phyloP scores from a whole-genome alignment of 2,329 filamentous ascomycete genomes.

The Myriosclerotinia duriaeana region DNA sequence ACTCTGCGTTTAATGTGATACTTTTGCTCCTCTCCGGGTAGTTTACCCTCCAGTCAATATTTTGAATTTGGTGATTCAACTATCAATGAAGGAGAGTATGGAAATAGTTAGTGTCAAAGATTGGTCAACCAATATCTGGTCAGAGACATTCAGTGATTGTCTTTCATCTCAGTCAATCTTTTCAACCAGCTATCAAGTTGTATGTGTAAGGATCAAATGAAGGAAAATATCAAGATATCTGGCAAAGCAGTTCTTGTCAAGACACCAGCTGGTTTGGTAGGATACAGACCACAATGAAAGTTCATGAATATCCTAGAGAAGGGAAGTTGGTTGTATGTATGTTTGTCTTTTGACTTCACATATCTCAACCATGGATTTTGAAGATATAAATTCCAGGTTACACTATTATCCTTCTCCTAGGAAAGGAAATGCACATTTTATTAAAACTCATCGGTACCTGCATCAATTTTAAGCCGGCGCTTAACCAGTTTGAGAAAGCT shows the following conservation, averaged over 20 bases:
- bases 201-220: background rate
- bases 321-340: too few relatives aligned
- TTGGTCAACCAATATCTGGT: background rate
- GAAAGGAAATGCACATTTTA: slow-evolving; percentile 17
- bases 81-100: background rate
- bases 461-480: slow-evolving; percentile 21
- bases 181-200: background rate
- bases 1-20: background rate
- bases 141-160: background rate
- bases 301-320: background rate
- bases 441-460: slow-evolving; percentile 25
- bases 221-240: background rate
- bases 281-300: background rate
- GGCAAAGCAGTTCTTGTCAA: slow-evolving; percentile 3
- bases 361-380: background rate
- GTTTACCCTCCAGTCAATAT: background rate
- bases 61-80: background rate
- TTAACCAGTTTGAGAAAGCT: slow-evolving; percentile 18
- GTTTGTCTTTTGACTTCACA: background rate
- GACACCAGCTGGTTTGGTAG: background rate
- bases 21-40: background rate
- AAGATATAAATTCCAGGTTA: slow-evolving; percentile 1
- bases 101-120: background rate
- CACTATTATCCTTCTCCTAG: background rate
- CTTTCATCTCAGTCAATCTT: background rate